Base-by-base conservation (phyloP, 805 yeast genomes). In the Yarrowia alimentaria region DNA sequence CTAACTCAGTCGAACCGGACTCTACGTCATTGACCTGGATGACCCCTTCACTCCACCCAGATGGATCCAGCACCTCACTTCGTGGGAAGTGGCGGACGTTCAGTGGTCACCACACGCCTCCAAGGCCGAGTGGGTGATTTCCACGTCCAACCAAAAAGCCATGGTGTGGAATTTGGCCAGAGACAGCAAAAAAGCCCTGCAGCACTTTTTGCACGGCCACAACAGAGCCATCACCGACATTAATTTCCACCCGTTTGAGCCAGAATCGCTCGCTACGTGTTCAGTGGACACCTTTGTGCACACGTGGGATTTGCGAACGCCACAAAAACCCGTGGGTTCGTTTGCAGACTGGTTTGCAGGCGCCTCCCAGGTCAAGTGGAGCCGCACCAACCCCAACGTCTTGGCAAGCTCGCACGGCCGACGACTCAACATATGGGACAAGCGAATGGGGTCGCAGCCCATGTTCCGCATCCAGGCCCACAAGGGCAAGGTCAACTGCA, bases 41-140 rank as follows among this genome's bases (percentile, higher is more conserved):
- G 96, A 93, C 64, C 99, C 98, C 1, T 91, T 87, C 66, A 79
- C 91, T 0, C 89, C 95, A 0, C 99, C 99, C 0, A 72, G 99
- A 53, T 88, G 94, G 90, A 75, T 93, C 12, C 94, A 82, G 51
- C 96, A 93, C 62, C 74, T 81, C 26, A 91, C 97, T 0, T 81
- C 95, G 0, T 93, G 98, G 98, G 98, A 93, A 65, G 99, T 93
- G 3, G 96, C 99, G 0, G 97, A 91, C 64, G 97, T 91, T 1
- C 98, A 93, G 65, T 93, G 99, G 98, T 86, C 94, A 2, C 96
- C 97, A 0, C 97, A 93, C 63, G 72, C 76, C 5, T 75, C 81
- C 1, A 86, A 85, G 57, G 91, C 95, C 1, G 74, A 83, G 5
- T 90, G 97, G 95, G 87, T 93, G 33, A 83, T 91, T 1, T 86